Base-by-base conservation (phyloP, 495 filamentous ascomycete species). In the Xylaria intraflava region DNA sequence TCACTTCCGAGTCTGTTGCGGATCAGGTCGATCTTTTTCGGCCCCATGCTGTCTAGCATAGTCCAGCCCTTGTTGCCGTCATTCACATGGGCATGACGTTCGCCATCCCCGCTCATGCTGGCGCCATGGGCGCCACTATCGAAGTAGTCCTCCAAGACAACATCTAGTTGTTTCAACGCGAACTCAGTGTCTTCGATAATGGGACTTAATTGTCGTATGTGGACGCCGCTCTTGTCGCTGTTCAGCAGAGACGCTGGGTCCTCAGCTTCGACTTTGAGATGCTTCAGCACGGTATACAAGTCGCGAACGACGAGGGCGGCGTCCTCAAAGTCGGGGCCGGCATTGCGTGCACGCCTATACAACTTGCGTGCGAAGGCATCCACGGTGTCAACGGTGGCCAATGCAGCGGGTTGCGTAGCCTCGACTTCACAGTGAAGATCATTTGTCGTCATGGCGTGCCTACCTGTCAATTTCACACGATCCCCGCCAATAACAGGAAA, bases 171-270 rank as follows among this genome's bases (percentile, higher is more conserved):
- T 54, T 70, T 71, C 17, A 81, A 68, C 11, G 69, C 65, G 31
- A 72, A 71, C 54, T 77, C 72, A 49, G 71, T 72, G 53, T 79
- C 77, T 48, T 77, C 71, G 42, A 76, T 61, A 47, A 79, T 72
- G 3, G 69, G 65, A 0, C 56, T 62, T 26, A 81, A 61, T 51
- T 73, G 64, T n/a, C 71, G 63, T 14, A 62, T 51, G 51, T 75
- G 80, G 43, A 71, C 65, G 7, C 51, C 55, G 33, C 51, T 64
- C 19, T 45, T 53, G 47, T 70, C 64, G 39, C 44, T 52, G 56
- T 70, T 75, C 10, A 81, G 65, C 22, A 70, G 68, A 22, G 76
- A 79, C 40, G 73, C 76, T 10, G 71, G 64, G 44, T 77, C 75
- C 51, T 73, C 68, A 48, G 67, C 65, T 58, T 81, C 78, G 46